A percentile compares a stretch with the other conserved stretches of the same genome.
Conservation (phyloP, 306 rosid genomes). For the Delonix regia region DNA sequence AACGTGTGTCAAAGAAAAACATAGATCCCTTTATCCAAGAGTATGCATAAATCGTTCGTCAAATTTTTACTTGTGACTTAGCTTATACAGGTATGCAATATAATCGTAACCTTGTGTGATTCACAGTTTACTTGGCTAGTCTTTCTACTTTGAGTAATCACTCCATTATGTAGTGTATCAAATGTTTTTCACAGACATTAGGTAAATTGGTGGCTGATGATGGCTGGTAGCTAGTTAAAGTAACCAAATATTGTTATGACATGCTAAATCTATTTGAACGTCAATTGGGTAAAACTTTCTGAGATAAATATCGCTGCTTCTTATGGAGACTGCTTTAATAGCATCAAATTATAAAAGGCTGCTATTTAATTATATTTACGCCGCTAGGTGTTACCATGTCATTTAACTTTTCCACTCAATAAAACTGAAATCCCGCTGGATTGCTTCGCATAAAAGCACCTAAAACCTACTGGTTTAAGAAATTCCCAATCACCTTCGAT, state of each 20-base stretch:
- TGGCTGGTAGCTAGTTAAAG: neutral
- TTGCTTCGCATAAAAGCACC: neutral
- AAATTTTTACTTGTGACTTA: neutral
- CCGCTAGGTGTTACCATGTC: neutral
- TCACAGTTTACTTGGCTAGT: neutral
- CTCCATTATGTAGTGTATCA: neutral
- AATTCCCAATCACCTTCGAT: neutral
- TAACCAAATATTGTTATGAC: neutral
- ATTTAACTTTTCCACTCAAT: neutral
- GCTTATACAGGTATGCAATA: neutral
- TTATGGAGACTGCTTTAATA: neutral
- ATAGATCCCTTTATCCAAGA: neutral
- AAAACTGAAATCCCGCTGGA: conserved; percentile 5
- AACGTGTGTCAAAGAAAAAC: neutral
- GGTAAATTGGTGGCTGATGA: neutral
- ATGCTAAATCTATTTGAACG: conserved; percentile 1
- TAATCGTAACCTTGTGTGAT: neutral
- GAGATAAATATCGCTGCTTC: neutral
- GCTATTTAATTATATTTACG: neutral
- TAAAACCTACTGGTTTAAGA: neutral
- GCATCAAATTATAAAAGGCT: neutral
- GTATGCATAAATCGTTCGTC: neutral
- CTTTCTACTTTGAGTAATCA: neutral
- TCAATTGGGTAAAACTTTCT: neutral
- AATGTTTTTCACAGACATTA: neutral